These are phyloP conservation scores for Dothidotthia symphoricarpi DNA, from an alignment of 2,329 filamentous ascomycete species.

Conservation along the genomic window DNA sequence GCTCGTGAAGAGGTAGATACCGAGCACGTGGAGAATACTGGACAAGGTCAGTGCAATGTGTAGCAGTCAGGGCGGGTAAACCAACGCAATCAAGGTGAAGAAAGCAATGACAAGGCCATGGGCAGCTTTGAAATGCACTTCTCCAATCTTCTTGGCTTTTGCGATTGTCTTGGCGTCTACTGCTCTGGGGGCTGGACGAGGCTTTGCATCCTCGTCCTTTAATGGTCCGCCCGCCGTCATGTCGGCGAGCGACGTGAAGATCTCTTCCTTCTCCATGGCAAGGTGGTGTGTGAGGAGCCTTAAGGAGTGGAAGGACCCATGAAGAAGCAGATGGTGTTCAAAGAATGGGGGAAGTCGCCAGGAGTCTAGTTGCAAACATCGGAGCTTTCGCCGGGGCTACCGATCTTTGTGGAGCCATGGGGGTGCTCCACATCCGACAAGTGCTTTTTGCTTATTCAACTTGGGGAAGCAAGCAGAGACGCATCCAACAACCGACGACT, in stretches of 20 bases:
- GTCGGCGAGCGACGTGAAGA: slow-evolving; percentile 40
- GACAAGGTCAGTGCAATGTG: slow-evolving; percentile 8
- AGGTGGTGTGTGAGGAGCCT: slow-evolving; percentile 7
- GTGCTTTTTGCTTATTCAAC: background rate
- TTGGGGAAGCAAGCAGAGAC: no score
- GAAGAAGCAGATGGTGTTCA: slow-evolving; percentile 8
- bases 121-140: slow-evolving; percentile 53
- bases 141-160: slow-evolving; percentile 43
- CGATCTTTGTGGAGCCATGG: slow-evolving; percentile 15
- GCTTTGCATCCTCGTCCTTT: slow-evolving; percentile 34
- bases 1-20: slow-evolving; percentile 88
- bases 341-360: slow-evolving; percentile 8
- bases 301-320: slow-evolving; percentile 25
- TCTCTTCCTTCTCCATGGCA: slow-evolving; percentile 41
- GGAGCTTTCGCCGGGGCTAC: slow-evolving; percentile 22
- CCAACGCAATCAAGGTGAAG: slow-evolving; percentile 65
- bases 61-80: background rate
- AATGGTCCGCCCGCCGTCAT: slow-evolving; percentile 38
- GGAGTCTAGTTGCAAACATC: slow-evolving; percentile 10
- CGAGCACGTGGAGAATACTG: slow-evolving; percentile 70
- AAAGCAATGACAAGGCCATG: slow-evolving; percentile 60
- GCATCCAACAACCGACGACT: no score
- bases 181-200: slow-evolving; percentile 22
- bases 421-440: slow-evolving; percentile 13
- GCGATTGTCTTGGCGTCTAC: slow-evolving; percentile 21